A percentile compares a stretch with the other conserved stretches of the same genome.
Evolutionary conservation across 768 basidiomycete species (phyloP).

Genomic region (Xerocomellus dryophilus): DNA sequence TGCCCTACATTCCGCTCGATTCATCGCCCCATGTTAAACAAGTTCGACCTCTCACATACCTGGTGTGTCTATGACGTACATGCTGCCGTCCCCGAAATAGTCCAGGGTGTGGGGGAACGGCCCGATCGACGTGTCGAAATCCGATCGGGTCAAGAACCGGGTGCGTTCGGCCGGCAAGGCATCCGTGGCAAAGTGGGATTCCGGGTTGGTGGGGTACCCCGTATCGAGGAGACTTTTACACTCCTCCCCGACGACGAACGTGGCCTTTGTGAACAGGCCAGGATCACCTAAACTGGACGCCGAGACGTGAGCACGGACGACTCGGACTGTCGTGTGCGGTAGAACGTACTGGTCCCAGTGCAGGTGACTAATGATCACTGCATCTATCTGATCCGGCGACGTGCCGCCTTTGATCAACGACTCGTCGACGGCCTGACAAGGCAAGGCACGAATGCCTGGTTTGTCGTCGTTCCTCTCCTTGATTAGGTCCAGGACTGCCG

Average conservation of each 20-base stretch:
- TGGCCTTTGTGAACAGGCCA: conserved; percentile 40
- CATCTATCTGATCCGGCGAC: conserved; percentile 40
- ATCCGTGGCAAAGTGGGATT: conserved; percentile 28
- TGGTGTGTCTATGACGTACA: conserved; percentile 53
- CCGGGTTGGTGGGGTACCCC: conserved; percentile 42
- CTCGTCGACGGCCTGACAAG: conserved; percentile 37
- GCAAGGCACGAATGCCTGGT: too few species aligned
- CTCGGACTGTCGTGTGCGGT: neutral
- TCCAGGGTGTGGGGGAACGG: conserved; percentile 49
- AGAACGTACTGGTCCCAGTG: conserved; percentile 44
- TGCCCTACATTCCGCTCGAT: conserved; percentile 33
- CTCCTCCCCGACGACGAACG: conserved; percentile 45
- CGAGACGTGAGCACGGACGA: neutral
- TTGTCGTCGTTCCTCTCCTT: conserved; percentile 1
- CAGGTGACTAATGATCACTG: conserved; percentile 46
- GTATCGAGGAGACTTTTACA: conserved; percentile 33
- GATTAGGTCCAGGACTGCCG: conserved; percentile 24
- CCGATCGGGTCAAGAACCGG: conserved; percentile 31
- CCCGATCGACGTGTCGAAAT: conserved; percentile 39
- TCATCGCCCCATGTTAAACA: neutral
- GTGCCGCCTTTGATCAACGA: conserved; percentile 49
- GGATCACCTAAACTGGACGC: conserved; percentile 40
- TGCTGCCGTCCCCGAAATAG: conserved; percentile 52
- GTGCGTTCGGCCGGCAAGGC: conserved; percentile 38
- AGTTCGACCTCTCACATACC: conserved; percentile 17